A percentile compares a stretch with the other conserved stretches of the same genome.
Evolutionary conservation across 1,139 yeast species (phyloP).

Genomic region (Martiniozyma asiatica): DNA sequence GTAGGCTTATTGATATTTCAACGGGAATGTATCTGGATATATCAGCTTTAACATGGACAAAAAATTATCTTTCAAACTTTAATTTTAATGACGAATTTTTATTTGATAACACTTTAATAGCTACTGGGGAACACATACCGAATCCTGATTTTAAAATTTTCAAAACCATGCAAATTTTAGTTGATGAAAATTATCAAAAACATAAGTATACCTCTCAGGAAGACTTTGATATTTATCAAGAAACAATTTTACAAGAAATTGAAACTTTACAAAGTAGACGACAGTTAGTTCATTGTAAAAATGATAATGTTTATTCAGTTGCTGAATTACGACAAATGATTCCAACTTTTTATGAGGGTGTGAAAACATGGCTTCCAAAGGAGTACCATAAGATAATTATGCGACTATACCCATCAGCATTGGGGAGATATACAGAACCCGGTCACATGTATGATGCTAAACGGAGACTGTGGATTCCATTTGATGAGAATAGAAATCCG

Average conservation of each 20-base stretch:
- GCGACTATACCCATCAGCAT: slow-evolving; percentile 30
- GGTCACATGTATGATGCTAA: slow-evolving; percentile 14
- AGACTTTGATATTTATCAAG: slow-evolving; percentile 6
- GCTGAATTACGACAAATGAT: slow-evolving; percentile 34
- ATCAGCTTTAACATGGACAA: slow-evolving; percentile 33
- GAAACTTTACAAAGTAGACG: slow-evolving; percentile 16
- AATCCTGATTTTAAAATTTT: too few relatives aligned
- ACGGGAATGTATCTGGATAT: slow-evolving; percentile 51
- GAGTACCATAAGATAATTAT: slow-evolving; percentile 25
- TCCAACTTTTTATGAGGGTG: slow-evolving; percentile 42
- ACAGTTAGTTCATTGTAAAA: slow-evolving; percentile 37
- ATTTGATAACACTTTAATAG: too few relatives aligned
- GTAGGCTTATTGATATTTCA: slow-evolving; percentile 42
- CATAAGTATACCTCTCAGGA: slow-evolving; percentile 15
- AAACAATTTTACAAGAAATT: slow-evolving; percentile 8
- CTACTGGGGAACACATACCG: too few relatives aligned
- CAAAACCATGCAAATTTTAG: slow-evolving; percentile 17
- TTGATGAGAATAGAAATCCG: too few relatives aligned
- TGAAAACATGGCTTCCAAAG: slow-evolving; percentile 34
- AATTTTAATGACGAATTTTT: slow-evolving; percentile 13
- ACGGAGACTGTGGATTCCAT: slow-evolving; percentile 16
- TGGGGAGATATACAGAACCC: slow-evolving; percentile 14
- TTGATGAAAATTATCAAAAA: slow-evolving; percentile 28
- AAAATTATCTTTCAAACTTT: slow-evolving; percentile 20
- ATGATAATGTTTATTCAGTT: slow-evolving; percentile 36